A percentile compares a stretch with the other conserved stretches of the same genome.
These are phyloP conservation scores for Leucocoprinus birnbaumii DNA, from an alignment of 768 basidiomycete genomes.

Conservation along the genomic window DNA sequence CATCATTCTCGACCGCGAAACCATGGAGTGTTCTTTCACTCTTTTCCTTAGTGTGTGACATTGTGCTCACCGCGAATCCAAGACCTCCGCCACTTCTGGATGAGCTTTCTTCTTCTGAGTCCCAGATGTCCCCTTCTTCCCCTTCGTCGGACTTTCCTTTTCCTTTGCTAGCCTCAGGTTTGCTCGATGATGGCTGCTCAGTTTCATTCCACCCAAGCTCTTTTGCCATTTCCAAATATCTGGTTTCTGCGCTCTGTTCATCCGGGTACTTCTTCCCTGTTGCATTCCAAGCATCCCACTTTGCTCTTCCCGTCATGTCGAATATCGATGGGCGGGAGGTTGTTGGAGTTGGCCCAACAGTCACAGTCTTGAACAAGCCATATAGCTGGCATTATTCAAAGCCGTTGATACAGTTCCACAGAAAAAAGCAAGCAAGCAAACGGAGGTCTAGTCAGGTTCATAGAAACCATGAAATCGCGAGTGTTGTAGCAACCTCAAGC, in stretches of 20 bases:
- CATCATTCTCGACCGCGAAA: slow-evolving; percentile 58
- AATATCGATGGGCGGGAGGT: slow-evolving; percentile 69
- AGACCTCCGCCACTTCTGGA: slow-evolving; percentile 41
- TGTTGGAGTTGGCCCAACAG: slow-evolving; percentile 51
- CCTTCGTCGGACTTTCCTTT: slow-evolving; percentile 10
- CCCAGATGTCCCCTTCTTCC: slow-evolving; percentile 36
- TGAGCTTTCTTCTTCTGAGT: slow-evolving; percentile 38
- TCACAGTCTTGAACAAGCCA: slow-evolving; percentile 78
- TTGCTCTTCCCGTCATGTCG: slow-evolving; percentile 76
- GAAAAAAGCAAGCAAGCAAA: slow-evolving; percentile 5
- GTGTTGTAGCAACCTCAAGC: slow-evolving; percentile 60
- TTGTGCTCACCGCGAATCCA: slow-evolving; percentile 62
- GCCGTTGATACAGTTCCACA: slow-evolving; percentile 16
- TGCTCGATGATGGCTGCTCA: background rate
- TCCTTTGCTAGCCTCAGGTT: background rate
- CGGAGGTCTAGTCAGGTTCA: slow-evolving; percentile 9
- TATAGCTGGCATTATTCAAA: slow-evolving; percentile 58
- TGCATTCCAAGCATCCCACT: slow-evolving; percentile 82
- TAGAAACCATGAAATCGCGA: slow-evolving; percentile 19
- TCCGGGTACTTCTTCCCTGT: slow-evolving; percentile 45
- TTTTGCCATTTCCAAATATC: slow-evolving; percentile 69
- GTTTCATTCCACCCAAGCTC: slow-evolving; percentile 66
- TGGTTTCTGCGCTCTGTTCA: slow-evolving; percentile 48
- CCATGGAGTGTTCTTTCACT: slow-evolving; percentile 50
- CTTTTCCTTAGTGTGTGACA: slow-evolving; percentile 36